Evolutionary conservation across 257 asterid species (phyloP).

Genomic region (Voacanga thouarsii): DNA sequence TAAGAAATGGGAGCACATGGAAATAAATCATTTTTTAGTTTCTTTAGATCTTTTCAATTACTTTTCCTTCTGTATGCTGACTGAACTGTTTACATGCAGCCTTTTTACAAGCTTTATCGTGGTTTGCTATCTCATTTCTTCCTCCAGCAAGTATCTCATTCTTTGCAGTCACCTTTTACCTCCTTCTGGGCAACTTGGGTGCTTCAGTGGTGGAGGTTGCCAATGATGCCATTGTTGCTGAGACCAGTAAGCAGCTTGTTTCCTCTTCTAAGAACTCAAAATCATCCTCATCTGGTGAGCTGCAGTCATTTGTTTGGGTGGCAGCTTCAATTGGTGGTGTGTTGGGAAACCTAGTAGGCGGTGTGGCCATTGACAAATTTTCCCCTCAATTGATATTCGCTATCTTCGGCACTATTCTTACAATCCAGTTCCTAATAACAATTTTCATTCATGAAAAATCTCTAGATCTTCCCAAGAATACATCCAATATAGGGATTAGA

Average conservation of each 20-base stretch:
- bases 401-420: constrained; percentile 50
- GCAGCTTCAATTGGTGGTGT: constrained; percentile 85
- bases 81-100: constrained; percentile 48
- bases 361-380: constrained; percentile 46
- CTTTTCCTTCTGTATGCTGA: constrained; percentile 11
- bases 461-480: constrained; percentile 63
- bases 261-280: constrained; percentile 40
- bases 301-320: constrained; percentile 94
- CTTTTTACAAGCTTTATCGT: constrained; percentile 74
- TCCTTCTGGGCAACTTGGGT: constrained; percentile 89
- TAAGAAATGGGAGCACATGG: not conserved
- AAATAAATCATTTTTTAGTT: not conserved
- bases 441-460: constrained; percentile 52
- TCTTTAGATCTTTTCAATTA: constrained; percentile 5
- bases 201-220: constrained; percentile 94
- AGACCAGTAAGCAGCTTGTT: constrained; percentile 54
- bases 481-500: constrained; percentile 39
- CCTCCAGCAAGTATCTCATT: constrained; percentile 65
- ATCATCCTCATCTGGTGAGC: constrained; percentile 57
- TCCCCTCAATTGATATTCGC: constrained; percentile 60
- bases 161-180: constrained; percentile 52
- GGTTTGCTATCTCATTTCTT: constrained; percentile 63
- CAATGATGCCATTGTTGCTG: constrained; percentile 96
- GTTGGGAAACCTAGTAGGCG: constrained; percentile 76
- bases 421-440: constrained; percentile 67